Base-by-base conservation (phyloP, 306 rosid genomes). In the Pachyrhizus erosus region DNA sequence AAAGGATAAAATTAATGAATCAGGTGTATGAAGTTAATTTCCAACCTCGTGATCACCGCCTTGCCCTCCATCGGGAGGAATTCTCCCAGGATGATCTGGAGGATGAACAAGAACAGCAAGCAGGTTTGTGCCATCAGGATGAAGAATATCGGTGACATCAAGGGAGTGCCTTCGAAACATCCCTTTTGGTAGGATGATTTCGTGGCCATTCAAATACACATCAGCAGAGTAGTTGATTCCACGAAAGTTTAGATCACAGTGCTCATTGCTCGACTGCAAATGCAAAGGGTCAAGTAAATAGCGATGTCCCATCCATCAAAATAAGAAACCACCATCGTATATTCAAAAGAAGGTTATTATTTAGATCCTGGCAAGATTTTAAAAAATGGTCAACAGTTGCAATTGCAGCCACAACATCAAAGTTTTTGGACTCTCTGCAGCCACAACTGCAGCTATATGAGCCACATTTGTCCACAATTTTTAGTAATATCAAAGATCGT, bases 1-100 rank as follows among this genome's bases (percentile, higher is more conserved):
- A 49, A 58, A 48, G 46, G 26, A 60, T 46, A 70, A 80, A 70
- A 78, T 46, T 12, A 71, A 58, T 20, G 39, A 21, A 75, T 68
- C 9, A 58, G 12, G 67, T 43, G 65, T n/a, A 12, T 15, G 43
- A 29, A 66, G 61, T 67, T 12, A 54, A 65, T 42, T 61, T 37
- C 67, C 49, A 37, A 95, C 99, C 97, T 95, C 97, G 14, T 95
- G 99, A 85, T 95, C 99, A 55, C 99, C 99, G 3, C 99, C 99
- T 89, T 95, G 99, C 57, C 98, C 98, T 24, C 98, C 98, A 66
- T 87, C 0, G 1, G 90, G 83, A 37, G 98, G 98, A 75, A 95
- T 93, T 40, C 77, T 88, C 39, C 99, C 99, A 0, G 99, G 99
- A 87, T 95, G 96, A 87, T 95, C 98, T 0, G 99, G 99, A 66